Percentiles rank a stretch among this genome's conserved stretches.
Conservation (phyloP, 305 asterid species). For the Lippia alba region DNA sequence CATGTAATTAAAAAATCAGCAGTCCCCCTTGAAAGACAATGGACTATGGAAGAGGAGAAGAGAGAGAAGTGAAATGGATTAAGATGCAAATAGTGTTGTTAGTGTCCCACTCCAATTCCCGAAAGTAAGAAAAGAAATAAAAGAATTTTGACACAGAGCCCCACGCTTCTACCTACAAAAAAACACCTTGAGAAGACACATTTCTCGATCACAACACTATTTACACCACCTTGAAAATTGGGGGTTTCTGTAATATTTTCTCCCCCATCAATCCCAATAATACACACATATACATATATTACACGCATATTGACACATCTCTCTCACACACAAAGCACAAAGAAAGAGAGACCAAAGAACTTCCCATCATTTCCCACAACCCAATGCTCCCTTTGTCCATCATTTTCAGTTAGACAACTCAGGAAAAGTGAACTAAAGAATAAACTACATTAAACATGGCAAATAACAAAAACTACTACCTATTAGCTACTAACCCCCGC, state of each 20-base stretch:
- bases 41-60: too few relatives aligned
- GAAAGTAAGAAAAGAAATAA: constrained; percentile 31
- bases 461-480: constrained; percentile 23
- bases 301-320: not conserved
- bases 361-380: constrained; percentile 50
- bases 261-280: constrained; percentile 54
- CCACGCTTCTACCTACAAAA: constrained; percentile 45
- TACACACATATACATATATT: not conserved
- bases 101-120: constrained; percentile 44
- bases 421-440: constrained; percentile 38
- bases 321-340: constrained; percentile 21
- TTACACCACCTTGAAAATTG: constrained; percentile 43
- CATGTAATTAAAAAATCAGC: too few relatives aligned
- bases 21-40: too few relatives aligned
- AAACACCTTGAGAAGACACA: constrained; percentile 56
- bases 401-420: constrained; percentile 56
- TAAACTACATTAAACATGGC: constrained; percentile 41
- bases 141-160: constrained; percentile 41
- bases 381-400: constrained; percentile 43
- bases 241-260: constrained; percentile 32
- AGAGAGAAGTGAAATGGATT: too few relatives aligned
- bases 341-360: constrained; percentile 38
- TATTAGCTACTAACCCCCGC: too few relatives aligned
- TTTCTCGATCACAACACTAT: constrained; percentile 42
- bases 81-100: constrained; percentile 15